phyloP scores from a whole-genome alignment of 1,139 yeast species.

The Magnusiomyces suaveolens region DNA sequence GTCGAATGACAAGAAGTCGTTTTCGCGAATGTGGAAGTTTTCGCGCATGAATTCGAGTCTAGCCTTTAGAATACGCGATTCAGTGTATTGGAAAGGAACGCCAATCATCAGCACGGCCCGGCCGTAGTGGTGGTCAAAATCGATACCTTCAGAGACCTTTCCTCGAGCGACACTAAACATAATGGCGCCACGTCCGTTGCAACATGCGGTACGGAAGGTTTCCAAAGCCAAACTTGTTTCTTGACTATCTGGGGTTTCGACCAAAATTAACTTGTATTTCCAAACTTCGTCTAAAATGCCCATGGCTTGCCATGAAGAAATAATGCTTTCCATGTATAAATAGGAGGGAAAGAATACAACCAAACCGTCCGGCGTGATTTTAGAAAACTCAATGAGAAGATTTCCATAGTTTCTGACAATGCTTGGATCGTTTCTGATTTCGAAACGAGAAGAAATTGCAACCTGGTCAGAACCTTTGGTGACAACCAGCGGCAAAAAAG shows the following conservation, averaged over 20 bases:
- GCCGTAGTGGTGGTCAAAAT: constrained; percentile 97
- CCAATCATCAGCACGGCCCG: constrained; percentile 98
- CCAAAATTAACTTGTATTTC: constrained; percentile 88
- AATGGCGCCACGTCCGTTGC: constrained; percentile 96
- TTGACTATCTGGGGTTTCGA: constrained; percentile 99
- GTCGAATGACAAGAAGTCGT: constrained; percentile 90
- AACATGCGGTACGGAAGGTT: constrained; percentile 91
- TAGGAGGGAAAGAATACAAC: constrained; percentile 97
- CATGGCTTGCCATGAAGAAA: constrained; percentile 97
- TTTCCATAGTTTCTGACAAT: constrained; percentile 96
- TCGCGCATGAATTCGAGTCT: constrained; percentile 88
- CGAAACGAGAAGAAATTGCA: constrained; percentile 90
- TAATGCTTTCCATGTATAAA: constrained; percentile 93
- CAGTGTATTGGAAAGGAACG: constrained; percentile 97
- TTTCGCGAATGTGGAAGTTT: constrained; percentile 83
- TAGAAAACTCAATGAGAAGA: constrained; percentile 79
- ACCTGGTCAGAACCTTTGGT: constrained; percentile 98
- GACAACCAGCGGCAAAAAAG: constrained; percentile 89
- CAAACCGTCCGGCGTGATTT: constrained; percentile 95
- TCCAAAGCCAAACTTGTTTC: constrained; percentile 93
- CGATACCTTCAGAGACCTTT: constrained; percentile 95
- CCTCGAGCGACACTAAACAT: constrained; percentile 97
- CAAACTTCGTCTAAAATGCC: constrained; percentile 96
- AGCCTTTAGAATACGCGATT: constrained; percentile 89
- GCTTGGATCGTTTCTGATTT: constrained; percentile 94